Evolutionary conservation across 352 stramenopile species (phyloP).

Genomic region (Globisporangium okanoganense): DNA sequence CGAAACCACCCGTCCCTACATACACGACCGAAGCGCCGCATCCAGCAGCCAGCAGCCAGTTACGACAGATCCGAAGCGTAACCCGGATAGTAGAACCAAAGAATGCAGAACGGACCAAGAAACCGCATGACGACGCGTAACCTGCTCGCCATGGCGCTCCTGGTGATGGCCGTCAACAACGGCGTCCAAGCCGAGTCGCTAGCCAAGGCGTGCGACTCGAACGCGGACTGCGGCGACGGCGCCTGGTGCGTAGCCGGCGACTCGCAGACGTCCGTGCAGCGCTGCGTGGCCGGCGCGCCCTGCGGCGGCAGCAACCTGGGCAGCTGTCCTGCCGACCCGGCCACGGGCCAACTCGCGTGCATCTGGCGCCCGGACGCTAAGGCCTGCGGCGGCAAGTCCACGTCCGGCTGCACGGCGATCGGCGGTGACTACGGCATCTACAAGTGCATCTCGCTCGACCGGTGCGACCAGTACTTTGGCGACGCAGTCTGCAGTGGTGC

Average conservation of each 20-base stretch:
- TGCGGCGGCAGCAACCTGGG: constrained; percentile 49
- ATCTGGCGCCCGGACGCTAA: constrained; percentile 38
- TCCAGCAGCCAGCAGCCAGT: neutral
- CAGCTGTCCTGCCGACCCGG: constrained; percentile 53
- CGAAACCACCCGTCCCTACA: neutral
- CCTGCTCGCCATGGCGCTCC: constrained; percentile 11
- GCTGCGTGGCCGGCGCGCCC: constrained; percentile 52
- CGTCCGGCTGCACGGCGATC: constrained; percentile 26
- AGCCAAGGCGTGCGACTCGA: constrained; percentile 54
- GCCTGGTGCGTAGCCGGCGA: constrained; percentile 77
- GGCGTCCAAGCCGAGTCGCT: constrained; percentile 18
- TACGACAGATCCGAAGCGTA: neutral
- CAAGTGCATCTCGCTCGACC: constrained; percentile 76
- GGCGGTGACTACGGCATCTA: constrained; percentile 47
- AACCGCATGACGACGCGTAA: neutral
- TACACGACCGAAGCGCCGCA: neutral
- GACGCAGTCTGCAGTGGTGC: constrained; percentile 50
- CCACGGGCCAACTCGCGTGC: constrained; percentile 65
- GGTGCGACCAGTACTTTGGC: constrained; percentile 70
- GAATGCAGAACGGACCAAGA: no score
- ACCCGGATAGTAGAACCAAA: no score
- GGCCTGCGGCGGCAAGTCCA: constrained; percentile 12
- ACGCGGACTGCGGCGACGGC: constrained; percentile 52
- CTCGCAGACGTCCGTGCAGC: constrained; percentile 51
- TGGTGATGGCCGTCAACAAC: neutral